Evolutionary conservation across 2,329 filamentous ascomycete species (phyloP).

Genomic region (Gliomastix tumulicola): DNA sequence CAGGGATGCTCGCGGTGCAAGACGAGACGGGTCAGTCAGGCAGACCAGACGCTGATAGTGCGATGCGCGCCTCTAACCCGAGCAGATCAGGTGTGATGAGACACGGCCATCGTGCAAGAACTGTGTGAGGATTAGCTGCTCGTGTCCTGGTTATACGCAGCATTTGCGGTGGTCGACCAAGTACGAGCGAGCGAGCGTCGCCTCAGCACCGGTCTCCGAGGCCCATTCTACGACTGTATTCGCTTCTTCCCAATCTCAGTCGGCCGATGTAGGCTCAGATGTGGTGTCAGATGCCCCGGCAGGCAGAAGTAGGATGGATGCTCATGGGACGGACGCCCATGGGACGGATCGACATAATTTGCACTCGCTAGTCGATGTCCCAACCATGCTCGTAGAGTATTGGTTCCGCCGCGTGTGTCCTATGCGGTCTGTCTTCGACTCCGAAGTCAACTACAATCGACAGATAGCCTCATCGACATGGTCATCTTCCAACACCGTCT

Average conservation of each 20-base stretch:
- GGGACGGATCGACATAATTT: background rate
- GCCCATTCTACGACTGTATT: background rate
- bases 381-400: background rate
- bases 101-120: background rate
- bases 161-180: slow-evolving; percentile 1
- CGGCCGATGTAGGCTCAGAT: no score
- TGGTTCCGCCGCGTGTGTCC: slow-evolving; percentile 1
- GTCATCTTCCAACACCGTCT: background rate
- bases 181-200: background rate
- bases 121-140: background rate
- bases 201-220: background rate
- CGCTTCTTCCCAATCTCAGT: background rate
- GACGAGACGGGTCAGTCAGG: background rate
- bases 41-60: background rate
- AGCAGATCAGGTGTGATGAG: slow-evolving; percentile 1
- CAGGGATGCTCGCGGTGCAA: slow-evolving; percentile 1
- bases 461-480: background rate
- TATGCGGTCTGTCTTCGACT: slow-evolving; percentile 1
- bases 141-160: background rate
- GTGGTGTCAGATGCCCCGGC: no score
- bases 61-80: background rate
- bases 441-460: slow-evolving; percentile 1
- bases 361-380: background rate
- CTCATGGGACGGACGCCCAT: no score
- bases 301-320: no score